Percentiles rank a stretch among this genome's conserved stretches.
Evolutionary conservation across 306 rosid genomes (phyloP).

Genomic region (Castanospermum australe): DNA sequence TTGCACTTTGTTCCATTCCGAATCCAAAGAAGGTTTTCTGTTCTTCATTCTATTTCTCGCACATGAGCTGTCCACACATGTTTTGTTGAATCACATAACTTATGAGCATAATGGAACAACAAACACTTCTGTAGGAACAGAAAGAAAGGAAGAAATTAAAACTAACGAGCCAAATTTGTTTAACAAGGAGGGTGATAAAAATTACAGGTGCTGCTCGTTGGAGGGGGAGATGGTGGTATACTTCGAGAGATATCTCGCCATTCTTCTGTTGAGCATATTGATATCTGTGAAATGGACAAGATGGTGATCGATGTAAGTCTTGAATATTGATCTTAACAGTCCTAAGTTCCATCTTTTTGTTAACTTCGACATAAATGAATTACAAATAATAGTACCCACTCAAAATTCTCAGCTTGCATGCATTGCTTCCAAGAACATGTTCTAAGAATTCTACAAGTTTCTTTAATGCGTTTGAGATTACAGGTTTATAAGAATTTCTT

Average conservation of each 20-base stretch:
- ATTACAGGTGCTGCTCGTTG: constrained; percentile 1
- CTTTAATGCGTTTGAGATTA: not conserved
- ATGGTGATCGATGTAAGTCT: constrained; percentile 15
- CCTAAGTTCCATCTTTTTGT: not conserved
- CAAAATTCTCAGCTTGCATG: not conserved
- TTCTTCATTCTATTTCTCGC: not conserved
- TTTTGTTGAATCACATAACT: not conserved
- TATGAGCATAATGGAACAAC: not conserved
- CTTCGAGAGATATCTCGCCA: constrained; percentile 18
- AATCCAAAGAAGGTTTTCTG: constrained; percentile 32
- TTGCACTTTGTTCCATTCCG: constrained; percentile 46
- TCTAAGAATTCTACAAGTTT: not conserved
- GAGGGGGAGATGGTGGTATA: constrained; percentile 30
- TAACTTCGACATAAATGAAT: not conserved
- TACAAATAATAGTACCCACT: too few species aligned
- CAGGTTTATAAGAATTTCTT: not conserved
- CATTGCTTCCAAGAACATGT: not conserved
- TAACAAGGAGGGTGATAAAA: not conserved
- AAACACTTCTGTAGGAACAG: too few species aligned
- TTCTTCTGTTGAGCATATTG: constrained; percentile 19
- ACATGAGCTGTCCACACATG: not conserved
- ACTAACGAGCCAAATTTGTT: too few species aligned
- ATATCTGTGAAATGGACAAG: constrained; percentile 24
- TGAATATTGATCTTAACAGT: not conserved
- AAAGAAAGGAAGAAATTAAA: too few species aligned